Evolutionary conservation across 768 basidiomycete species (phyloP), one percentile per base, ranked within the genome.

Genomic region (Russula virescens): DNA sequence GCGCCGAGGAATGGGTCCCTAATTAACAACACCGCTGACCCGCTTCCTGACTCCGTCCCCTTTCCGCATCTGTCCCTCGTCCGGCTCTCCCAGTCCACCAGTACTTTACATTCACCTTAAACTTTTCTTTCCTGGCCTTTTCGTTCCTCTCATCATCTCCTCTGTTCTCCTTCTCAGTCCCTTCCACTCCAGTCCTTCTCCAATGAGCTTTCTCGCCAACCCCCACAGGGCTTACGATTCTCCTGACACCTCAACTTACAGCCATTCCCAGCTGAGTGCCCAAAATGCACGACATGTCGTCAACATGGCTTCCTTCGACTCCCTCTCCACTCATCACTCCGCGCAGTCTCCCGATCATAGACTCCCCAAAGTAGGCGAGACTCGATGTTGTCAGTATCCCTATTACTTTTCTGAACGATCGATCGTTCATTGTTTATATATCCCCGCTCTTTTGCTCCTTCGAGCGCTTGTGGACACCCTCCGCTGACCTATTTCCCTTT

Each of bases 321-420:
- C 60, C 66, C 72, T 74, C 72, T 63, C 74, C 50, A 70, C 71
- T 68, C 72, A 63, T 18, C 60, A 58, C 71, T 68, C 69, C 74
- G 64, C 69, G 72, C 62, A 55, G 69, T 62, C 64, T 68, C 46
- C 66, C 76, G 56, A 64, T 69, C 59, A 69, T 68, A 11, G 63
- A 68, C 66, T 70, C 73, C 60, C 62, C 71, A 52, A 82, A 73
- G 71, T 86, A 63, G 87, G 86, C 65, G 81, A 88, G 70, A 87
- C 85, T 65, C 84, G 88, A 70, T 91, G 89, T 71, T 90, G 89
- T 90, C 69, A 75, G 88, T 31, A 55, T 67, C 57, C 66, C 66
- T 65, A 50, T 66, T 66, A 66, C 63, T 54, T 68, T 61, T 31
- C 49, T 60, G 62, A 60, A 70, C 69, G 67, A 64, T 64, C 72